Evolutionary conservation across 1,139 yeast species (phyloP).

Genomic region (Debaryomyces nepalensis): DNA sequence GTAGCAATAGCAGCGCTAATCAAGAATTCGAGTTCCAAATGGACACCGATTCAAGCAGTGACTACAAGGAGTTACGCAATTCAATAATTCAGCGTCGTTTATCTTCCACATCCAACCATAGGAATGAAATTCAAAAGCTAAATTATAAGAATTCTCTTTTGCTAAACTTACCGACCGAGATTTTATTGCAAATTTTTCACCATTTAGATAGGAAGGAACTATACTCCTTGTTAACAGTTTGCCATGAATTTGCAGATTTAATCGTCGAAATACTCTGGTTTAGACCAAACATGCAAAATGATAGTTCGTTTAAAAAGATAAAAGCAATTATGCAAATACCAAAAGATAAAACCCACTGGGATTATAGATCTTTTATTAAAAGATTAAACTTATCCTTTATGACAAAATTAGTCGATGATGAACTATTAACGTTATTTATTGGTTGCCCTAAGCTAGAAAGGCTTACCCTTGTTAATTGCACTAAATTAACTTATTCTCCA

Average conservation of each 20-base stretch:
- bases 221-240: conserved; percentile 71
- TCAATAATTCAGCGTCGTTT: conserved; percentile 40
- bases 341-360: conserved; percentile 59
- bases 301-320: conserved; percentile 53
- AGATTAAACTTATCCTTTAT: conserved; percentile 81
- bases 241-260: conserved; percentile 79
- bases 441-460: conserved; percentile 83
- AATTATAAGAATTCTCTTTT: conserved; percentile 50
- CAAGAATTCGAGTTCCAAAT: conserved; percentile 31
- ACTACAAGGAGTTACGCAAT: conserved; percentile 42
- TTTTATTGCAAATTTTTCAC: conserved; percentile 71
- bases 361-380: conserved; percentile 75
- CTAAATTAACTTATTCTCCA: conserved; percentile 62
- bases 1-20: conserved; percentile 4
- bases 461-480: conserved; percentile 81
- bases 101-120: conserved; percentile 21
- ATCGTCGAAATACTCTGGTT: conserved; percentile 87
- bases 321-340: conserved; percentile 58
- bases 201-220: conserved; percentile 70
- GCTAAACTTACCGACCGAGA: conserved; percentile 76
- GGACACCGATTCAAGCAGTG: conserved; percentile 41
- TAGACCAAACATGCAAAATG: conserved; percentile 77
- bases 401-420: conserved; percentile 69
- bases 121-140: conserved; percentile 27
- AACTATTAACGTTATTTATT: conserved; percentile 54